Conservation (phyloP, 768 basidiomycete species). For the Boletus huronensis region DNA sequence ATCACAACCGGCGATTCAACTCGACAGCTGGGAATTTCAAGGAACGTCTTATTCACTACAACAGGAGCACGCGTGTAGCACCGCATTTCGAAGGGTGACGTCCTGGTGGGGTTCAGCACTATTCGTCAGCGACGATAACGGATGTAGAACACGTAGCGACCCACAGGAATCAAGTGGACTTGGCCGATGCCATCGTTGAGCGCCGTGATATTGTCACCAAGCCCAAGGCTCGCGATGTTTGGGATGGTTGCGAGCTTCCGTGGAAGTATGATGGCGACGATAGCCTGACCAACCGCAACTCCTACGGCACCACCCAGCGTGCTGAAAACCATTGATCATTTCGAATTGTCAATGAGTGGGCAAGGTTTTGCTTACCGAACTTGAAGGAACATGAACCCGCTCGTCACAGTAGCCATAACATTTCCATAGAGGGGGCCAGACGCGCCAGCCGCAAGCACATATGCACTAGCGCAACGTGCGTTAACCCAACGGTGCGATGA, state of each 20-base stretch:
- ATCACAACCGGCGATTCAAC: too few relatives aligned
- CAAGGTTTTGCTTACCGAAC: constrained; percentile 36
- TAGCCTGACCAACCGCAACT: constrained; percentile 67
- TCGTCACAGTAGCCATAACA: constrained; percentile 78
- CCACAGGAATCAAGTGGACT: constrained; percentile 31
- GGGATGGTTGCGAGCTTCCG: constrained; percentile 35
- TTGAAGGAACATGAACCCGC: constrained; percentile 68
- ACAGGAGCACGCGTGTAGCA: constrained; percentile 61
- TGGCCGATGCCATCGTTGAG: constrained; percentile 44
- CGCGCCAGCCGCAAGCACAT: constrained; percentile 66
- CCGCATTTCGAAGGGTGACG: constrained; percentile 40
- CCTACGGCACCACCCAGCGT: constrained; percentile 69
- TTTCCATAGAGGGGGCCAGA: constrained; percentile 75
- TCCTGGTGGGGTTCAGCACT: constrained; percentile 37
- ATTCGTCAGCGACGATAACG: background rate
- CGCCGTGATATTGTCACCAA: constrained; percentile 37
- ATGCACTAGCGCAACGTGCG: constrained; percentile 47
- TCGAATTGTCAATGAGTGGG: background rate
- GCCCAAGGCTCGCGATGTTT: constrained; percentile 20
- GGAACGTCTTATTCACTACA: too few relatives aligned
- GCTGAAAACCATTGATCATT: background rate
- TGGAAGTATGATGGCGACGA: constrained; percentile 55
- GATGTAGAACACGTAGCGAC: background rate
- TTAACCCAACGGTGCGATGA: background rate
- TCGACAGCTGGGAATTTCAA: too few relatives aligned